These are phyloP conservation scores for Chaetomium globosum DNA, from an alignment of 2,329 filamentous ascomycete genomes.

Conservation along the genomic window DNA sequence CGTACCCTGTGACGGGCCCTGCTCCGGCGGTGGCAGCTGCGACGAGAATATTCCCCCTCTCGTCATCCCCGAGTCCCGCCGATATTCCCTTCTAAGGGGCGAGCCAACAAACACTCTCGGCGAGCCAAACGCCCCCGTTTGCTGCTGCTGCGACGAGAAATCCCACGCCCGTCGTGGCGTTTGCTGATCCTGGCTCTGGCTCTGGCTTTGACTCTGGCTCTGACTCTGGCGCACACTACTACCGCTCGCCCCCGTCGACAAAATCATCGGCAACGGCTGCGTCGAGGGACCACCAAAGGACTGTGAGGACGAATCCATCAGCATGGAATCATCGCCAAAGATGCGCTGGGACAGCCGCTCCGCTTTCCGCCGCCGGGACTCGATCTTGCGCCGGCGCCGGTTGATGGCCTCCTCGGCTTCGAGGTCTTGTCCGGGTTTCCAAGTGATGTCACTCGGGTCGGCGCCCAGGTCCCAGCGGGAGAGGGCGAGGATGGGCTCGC, in stretches of 20 bases:
- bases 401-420: constrained; percentile 30
- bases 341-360: constrained; percentile 31
- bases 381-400: constrained; percentile 27
- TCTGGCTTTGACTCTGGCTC: constrained; percentile 3
- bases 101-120: constrained; percentile 25
- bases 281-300: constrained; percentile 14
- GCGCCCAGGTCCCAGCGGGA: constrained; percentile 33
- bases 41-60: background rate
- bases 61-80: constrained; percentile 20
- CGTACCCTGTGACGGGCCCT: constrained; percentile 22
- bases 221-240: background rate
- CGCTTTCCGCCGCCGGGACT: constrained; percentile 28
- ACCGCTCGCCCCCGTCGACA: constrained; percentile 14
- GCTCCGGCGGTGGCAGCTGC: constrained; percentile 1
- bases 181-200: constrained; percentile 13
- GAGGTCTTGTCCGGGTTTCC: constrained; percentile 29
- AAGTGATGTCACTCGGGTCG: constrained; percentile 30
- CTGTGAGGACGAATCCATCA: constrained; percentile 25
- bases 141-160: constrained; percentile 20
- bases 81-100: constrained; percentile 27
- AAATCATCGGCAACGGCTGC: constrained; percentile 22
- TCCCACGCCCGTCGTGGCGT: constrained; percentile 11
- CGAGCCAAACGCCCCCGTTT: constrained; percentile 14
- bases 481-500: constrained; percentile 19
- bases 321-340: constrained; percentile 26